Conservation (phyloP, 106 monocot genomes). For the Allium sativum region DNA sequence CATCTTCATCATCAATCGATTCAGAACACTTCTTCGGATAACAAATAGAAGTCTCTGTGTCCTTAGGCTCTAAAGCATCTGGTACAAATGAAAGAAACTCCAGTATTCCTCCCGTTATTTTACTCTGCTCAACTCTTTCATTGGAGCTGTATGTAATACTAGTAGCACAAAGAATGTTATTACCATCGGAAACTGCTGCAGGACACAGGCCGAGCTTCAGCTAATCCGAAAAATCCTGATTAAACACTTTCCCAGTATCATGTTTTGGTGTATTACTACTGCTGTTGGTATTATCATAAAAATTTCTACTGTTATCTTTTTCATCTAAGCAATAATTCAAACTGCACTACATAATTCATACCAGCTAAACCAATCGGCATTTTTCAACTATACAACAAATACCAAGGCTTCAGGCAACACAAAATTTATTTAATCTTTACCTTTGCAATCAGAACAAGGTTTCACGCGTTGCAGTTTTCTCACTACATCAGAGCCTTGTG, state of each 20-base stretch:
- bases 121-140: constrained; percentile 8
- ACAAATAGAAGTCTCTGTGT: constrained; percentile 36
- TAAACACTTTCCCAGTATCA: constrained; percentile 29
- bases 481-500: too few species aligned
- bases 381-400: too few species aligned
- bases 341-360: too few species aligned
- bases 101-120: not conserved
- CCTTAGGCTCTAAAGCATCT: constrained; percentile 36
- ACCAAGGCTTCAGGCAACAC: too few species aligned
- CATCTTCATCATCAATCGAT: constrained; percentile 33
- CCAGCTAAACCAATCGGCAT: too few species aligned
- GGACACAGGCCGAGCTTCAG: constrained; percentile 60
- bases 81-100: constrained; percentile 31
- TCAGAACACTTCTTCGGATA: constrained; percentile 26
- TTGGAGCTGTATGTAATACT: constrained; percentile 42
- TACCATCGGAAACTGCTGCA: constrained; percentile 33
- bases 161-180: constrained; percentile 15
- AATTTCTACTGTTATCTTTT: not conserved
- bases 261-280: constrained; percentile 12
- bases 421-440: too few species aligned
- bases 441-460: too few species aligned
- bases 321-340: constrained; percentile 20
- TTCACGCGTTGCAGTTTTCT: too few species aligned
- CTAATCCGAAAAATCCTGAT: constrained; percentile 55
- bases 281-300: not conserved